Percentiles rank a stretch among this genome's conserved stretches.
Evolutionary conservation across 2,329 filamentous ascomycete species (phyloP).

Genomic region (Didymosphaeria variabile): DNA sequence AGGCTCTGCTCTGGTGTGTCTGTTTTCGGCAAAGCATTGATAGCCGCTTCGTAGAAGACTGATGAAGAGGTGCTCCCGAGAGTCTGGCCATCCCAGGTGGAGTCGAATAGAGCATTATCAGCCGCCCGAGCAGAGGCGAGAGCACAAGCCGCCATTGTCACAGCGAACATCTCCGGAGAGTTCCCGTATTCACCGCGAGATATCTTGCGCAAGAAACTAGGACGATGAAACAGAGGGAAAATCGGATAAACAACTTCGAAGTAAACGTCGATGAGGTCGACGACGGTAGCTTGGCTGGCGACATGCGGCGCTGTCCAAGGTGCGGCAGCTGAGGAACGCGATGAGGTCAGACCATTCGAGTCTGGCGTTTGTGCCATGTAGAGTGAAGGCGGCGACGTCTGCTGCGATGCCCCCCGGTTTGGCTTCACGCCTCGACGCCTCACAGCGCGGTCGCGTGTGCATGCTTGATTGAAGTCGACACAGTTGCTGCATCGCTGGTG

Average conservation of each 20-base stretch:
- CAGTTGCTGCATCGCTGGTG: constrained; percentile 14
- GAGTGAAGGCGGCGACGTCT: not conserved
- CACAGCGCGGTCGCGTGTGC: constrained; percentile 18
- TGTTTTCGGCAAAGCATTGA: constrained; percentile 11
- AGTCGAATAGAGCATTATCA: constrained; percentile 16
- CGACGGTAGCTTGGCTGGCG: constrained; percentile 60
- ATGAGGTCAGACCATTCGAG: not conserved
- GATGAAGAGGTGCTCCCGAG: not conserved
- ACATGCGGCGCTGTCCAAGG: constrained; percentile 39
- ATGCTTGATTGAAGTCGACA: constrained; percentile 18
- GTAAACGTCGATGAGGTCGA: constrained; percentile 20
- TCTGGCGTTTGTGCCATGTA: not conserved
- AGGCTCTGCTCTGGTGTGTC: constrained; percentile 41
- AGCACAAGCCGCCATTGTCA: constrained; percentile 21
- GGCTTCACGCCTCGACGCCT: constrained; percentile 8
- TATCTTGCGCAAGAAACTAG: constrained; percentile 14
- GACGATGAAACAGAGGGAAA: constrained; percentile 18
- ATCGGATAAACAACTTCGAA: constrained; percentile 30
- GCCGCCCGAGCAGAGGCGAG: constrained; percentile 18
- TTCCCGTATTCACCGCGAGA: constrained; percentile 12
- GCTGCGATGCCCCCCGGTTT: constrained; percentile 20
- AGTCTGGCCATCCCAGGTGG: not conserved
- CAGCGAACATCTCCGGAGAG: constrained; percentile 12
- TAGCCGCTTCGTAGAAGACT: constrained; percentile 9
- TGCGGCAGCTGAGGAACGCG: not conserved